Base-by-base conservation (phyloP, 805 yeast species). In the Metschnikowia cubensis region DNA sequence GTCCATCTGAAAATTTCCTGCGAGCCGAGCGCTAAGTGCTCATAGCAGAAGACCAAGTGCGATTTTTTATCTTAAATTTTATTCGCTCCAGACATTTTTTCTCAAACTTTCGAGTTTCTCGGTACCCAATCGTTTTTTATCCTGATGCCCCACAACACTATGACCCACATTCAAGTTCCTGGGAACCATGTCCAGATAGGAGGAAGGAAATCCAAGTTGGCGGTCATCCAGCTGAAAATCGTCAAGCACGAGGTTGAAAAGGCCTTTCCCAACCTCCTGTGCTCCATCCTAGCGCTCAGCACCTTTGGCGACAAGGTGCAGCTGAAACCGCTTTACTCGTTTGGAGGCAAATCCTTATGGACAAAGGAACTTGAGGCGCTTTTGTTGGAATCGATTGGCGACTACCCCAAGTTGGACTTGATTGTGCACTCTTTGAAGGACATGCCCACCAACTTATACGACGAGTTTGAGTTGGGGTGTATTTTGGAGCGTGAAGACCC, bases 331-430 rank as follows among this genome's bases (percentile, higher is more conserved):
- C 74, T 94, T 45, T 94, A 92, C 67, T 81, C 96, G 3, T 94
- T 94, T 69, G 98, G 97, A 39, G 99, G 99, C 22, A 94, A 94
- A 66, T 83, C 97, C 0, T 68, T 94, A 21, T 94, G 99, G 99
- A 94, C 99, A 2, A 87, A 88, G 63, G 99, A 94, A 68, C 75
- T 94, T 50, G 99, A 94, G 69, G 84, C 83, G 21, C 71, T 90
- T 44, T 71, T 92, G 36, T 76, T 86, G 56, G 79, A 79, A 54
- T 74, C 78, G 42, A 76, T 82, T 22, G 91, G 85, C 29, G 73
- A 69, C 43, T 83, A 75, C 58, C 84, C 86, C 47, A 76, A 83
- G 68, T 74, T 92, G 44, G 97, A 94, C 65, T 72, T 92, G 69
- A 85, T 94, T 63, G 98, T 92, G 35, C 98, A 94, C 66, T 88